Evolutionary conservation across 139 green algal species (phyloP).

Genomic region (Chlorella sp.): DNA sequence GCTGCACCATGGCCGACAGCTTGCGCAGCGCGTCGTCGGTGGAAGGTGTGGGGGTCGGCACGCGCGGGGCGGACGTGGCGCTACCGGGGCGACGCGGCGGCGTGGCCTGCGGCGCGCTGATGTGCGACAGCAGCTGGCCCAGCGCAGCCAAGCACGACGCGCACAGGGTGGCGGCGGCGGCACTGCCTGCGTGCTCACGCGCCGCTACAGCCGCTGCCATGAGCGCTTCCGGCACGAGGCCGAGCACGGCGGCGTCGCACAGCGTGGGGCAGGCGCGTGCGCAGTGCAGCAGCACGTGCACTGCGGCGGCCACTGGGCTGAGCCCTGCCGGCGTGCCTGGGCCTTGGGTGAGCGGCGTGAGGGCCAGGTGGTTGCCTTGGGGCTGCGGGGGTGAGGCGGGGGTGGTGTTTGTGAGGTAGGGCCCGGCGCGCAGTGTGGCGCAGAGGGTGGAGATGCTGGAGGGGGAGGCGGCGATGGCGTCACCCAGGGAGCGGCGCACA

Average conservation of each 20-base stretch:
- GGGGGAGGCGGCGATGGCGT: slow-evolving; percentile 23
- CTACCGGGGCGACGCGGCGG: background rate
- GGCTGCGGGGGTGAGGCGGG: too few relatives aligned
- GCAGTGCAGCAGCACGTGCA: slow-evolving; percentile 39
- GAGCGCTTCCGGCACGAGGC: slow-evolving; percentile 28
- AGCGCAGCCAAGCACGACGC: background rate
- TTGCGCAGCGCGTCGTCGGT: slow-evolving; percentile 34
- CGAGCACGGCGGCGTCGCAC: slow-evolving; percentile 36
- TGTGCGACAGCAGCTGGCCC: background rate
- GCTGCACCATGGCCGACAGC: slow-evolving; percentile 18
- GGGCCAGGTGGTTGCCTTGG: too few relatives aligned
- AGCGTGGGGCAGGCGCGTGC: slow-evolving; percentile 24
- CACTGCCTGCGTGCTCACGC: too few relatives aligned
- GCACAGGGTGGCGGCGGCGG: background rate
- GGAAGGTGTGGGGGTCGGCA: slow-evolving; percentile 7
- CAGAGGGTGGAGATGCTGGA: slow-evolving; percentile 10
- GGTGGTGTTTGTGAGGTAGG: background rate
- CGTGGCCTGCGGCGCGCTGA: too few relatives aligned
- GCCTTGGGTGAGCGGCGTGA: too few relatives aligned
- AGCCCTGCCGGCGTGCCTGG: too few relatives aligned
- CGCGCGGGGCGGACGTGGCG: background rate
- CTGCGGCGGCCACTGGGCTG: background rate
- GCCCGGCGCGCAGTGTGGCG: background rate
- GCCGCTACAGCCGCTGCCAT: background rate
- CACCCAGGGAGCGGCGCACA: slow-evolving; percentile 19